Conservation (phyloP, 345 rosid genomes). For the Dovyalis caffra region DNA sequence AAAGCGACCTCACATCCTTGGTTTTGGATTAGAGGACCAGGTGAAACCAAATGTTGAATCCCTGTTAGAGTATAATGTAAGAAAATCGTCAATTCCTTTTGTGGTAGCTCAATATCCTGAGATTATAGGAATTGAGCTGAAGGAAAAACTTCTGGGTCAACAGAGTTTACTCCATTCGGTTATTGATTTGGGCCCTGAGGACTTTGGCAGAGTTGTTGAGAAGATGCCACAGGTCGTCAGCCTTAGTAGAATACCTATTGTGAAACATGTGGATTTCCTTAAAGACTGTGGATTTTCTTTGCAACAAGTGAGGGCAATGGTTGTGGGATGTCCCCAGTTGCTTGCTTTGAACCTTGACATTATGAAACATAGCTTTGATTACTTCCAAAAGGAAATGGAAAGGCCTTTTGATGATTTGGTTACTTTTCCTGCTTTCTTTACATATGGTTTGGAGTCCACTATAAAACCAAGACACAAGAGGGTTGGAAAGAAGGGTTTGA, state of each 20-base stretch:
- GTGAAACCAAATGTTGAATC: slow-evolving; percentile 64
- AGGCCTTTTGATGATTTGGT: slow-evolving; percentile 78
- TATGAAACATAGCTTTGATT: slow-evolving; percentile 72
- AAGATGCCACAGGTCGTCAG: slow-evolving; percentile 90
- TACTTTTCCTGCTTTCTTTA: slow-evolving; percentile 82
- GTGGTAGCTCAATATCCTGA: slow-evolving; percentile 89
- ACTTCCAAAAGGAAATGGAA: slow-evolving; percentile 64
- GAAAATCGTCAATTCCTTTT: slow-evolving; percentile 57
- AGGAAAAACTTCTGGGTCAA: slow-evolving; percentile 60
- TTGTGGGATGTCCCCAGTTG: slow-evolving; percentile 79
- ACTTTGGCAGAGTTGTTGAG: slow-evolving; percentile 64
- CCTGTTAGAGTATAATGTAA: slow-evolving; percentile 57
- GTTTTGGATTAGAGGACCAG: slow-evolving; percentile 60
- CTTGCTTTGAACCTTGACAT: slow-evolving; percentile 82
- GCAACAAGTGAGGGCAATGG: slow-evolving; percentile 66
- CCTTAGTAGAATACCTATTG: slow-evolving; percentile 47
- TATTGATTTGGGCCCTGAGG: slow-evolving; percentile 49
- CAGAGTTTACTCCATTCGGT: slow-evolving; percentile 51
- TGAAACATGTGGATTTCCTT: slow-evolving; percentile 70
- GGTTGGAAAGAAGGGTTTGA: slow-evolving; percentile 61
- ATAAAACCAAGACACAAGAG: slow-evolving; percentile 73
- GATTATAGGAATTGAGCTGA: slow-evolving; percentile 68
- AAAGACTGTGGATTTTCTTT: slow-evolving; percentile 60
- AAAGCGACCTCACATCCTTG: slow-evolving; percentile 75
- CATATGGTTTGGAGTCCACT: slow-evolving; percentile 76